Evolutionary conservation across 345 rosid genomes (phyloP).

Genomic region (Lenwebbia sp.): DNA sequence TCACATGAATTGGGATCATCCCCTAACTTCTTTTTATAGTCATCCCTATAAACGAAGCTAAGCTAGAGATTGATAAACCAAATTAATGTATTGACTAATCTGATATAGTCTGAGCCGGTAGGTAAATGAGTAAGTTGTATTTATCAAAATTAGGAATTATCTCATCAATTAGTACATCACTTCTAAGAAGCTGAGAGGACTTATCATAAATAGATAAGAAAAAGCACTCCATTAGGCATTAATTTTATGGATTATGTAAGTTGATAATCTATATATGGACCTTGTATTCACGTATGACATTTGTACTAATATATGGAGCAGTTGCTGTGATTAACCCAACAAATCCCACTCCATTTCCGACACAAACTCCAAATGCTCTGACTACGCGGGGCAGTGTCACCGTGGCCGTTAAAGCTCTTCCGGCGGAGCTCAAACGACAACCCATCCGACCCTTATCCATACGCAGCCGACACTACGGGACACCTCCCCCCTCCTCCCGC

Average conservation of each 20-base stretch:
- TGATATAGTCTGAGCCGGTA: accelerated
- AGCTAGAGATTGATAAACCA: neutral
- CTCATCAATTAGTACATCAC: neutral
- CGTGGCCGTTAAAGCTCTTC: neutral
- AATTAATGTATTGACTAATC: neutral
- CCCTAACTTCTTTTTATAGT: neutral
- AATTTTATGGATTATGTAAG: neutral
- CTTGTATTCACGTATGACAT: neutral
- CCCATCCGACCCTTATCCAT: constrained; percentile 1
- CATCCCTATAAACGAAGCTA: neutral
- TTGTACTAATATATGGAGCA: too few relatives aligned
- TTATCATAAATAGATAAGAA: neutral
- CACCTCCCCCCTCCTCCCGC: neutral
- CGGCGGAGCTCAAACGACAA: neutral
- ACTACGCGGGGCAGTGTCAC: neutral
- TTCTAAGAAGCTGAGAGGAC: neutral
- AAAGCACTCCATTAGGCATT: neutral
- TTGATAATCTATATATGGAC: neutral
- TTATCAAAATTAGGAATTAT: too few relatives aligned
- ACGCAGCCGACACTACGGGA: neutral
- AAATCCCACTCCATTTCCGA: too few relatives aligned
- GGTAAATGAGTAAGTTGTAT: accelerated
- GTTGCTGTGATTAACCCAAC: too few relatives aligned
- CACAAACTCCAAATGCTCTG: neutral
- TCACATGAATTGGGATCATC: too few relatives aligned